A percentile compares a stretch with the other conserved stretches of the same genome.
Conservation (phyloP, 2,329 filamentous ascomycete genomes). For the Truncatella angustata region DNA sequence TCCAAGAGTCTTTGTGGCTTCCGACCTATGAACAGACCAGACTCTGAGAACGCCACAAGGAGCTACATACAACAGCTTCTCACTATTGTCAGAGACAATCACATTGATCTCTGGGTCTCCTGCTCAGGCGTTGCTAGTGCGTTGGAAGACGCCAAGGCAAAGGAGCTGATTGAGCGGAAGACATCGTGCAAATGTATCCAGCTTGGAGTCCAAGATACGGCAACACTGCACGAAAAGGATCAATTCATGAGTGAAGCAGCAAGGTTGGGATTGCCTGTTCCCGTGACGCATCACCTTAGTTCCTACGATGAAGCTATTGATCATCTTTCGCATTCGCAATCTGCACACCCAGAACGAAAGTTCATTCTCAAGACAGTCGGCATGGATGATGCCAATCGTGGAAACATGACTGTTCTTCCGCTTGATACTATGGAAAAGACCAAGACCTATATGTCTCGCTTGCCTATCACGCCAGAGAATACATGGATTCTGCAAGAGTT, state of each 20-base stretch:
- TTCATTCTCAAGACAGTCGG: constrained; percentile 69
- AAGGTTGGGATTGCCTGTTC: constrained; percentile 51
- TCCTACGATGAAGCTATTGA: constrained; percentile 50
- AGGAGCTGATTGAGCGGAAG: constrained; percentile 56
- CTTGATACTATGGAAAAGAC: constrained; percentile 52
- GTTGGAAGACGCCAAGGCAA: constrained; percentile 64
- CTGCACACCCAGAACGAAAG: constrained; percentile 27
- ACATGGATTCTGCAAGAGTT: constrained; percentile 71
- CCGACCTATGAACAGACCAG: constrained; percentile 40
- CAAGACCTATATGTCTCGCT: constrained; percentile 47
- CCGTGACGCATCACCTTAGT: constrained; percentile 52
- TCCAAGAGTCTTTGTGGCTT: constrained; percentile 57
- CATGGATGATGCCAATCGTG: constrained; percentile 58
- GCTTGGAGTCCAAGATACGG: constrained; percentile 55
- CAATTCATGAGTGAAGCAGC: constrained; percentile 60
- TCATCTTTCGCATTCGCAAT: constrained; percentile 40
- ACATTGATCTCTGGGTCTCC: constrained; percentile 69
- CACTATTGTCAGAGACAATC: constrained; percentile 57
- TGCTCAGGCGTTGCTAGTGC: constrained; percentile 68
- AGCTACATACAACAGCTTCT: constrained; percentile 57
- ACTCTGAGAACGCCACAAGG: constrained; percentile 25
- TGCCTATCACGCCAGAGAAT: constrained; percentile 50
- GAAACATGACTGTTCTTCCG: constrained; percentile 65
- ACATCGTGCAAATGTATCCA: constrained; percentile 63
- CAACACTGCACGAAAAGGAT: constrained; percentile 62